A percentile compares a stretch with the other conserved stretches of the same genome.
These are phyloP conservation scores for Mycena indigotica DNA, from an alignment of 768 basidiomycete species.

Conservation along the genomic window DNA sequence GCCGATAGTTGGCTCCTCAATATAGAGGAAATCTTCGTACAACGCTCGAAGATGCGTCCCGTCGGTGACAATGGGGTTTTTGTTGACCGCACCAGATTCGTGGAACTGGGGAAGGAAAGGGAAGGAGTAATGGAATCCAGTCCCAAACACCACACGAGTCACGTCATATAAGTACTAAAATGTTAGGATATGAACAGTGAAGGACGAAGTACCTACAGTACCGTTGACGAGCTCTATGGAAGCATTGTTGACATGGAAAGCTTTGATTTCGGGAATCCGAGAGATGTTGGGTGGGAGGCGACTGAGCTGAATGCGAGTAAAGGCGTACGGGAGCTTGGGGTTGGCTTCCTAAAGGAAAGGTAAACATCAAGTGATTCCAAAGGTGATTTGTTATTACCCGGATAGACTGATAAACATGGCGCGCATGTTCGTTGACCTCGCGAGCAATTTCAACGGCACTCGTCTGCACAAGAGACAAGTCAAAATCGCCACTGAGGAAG, in stretches of 20 bases:
- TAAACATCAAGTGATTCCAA: too few relatives aligned
- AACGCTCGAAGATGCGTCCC: conserved; percentile 43
- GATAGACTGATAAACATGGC: conserved; percentile 36
- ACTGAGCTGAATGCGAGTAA: conserved; percentile 15
- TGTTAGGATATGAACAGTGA: not conserved
- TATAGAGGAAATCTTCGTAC: conserved; percentile 44
- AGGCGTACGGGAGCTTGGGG: conserved; percentile 11
- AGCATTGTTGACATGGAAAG: conserved; percentile 31
- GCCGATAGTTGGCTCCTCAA: conserved; percentile 46
- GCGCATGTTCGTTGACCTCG: conserved; percentile 35
- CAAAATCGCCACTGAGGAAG: too few relatives aligned
- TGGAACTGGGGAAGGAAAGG: conserved; percentile 47
- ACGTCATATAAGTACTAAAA: conserved; percentile 38
- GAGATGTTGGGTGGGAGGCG: conserved; percentile 37
- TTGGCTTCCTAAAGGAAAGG: not conserved
- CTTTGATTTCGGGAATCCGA: conserved; percentile 42
- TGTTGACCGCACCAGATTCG: conserved; percentile 27
- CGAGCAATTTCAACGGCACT: conserved; percentile 40
- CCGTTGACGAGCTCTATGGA: conserved; percentile 40
- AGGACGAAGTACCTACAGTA: conserved; percentile 28
- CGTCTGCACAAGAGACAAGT: conserved; percentile 30
- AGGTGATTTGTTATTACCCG: too few relatives aligned
- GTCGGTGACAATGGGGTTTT: conserved; percentile 41
- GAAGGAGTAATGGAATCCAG: conserved; percentile 48
- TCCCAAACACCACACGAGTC: conserved; percentile 40